Percentiles rank a stretch among this genome's conserved stretches.
phyloP scores from a whole-genome alignment of 371 early-diverging fungal genomes.

The Rhizopus sp. region DNA sequence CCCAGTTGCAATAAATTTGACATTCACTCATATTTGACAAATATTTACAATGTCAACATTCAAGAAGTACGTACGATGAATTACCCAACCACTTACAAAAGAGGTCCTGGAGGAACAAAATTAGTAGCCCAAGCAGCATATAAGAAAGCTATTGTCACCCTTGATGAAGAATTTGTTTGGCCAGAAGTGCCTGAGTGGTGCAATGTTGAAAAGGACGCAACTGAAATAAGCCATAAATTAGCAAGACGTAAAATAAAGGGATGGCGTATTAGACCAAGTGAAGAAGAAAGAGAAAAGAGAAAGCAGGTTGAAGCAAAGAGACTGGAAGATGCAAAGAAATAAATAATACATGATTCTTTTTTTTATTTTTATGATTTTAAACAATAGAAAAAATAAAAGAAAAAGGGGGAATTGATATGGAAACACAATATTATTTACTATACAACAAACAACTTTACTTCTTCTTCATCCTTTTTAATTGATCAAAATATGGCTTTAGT shows the following conservation, averaged over 20 bases:
- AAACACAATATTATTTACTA: constrained; percentile 2
- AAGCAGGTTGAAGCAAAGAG: constrained; percentile 27
- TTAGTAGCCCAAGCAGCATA: constrained; percentile 56
- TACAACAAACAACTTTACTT: no score
- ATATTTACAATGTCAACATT: constrained; percentile 84
- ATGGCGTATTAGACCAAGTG: constrained; percentile 67
- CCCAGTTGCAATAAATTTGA: constrained; percentile 94
- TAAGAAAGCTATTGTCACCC: constrained; percentile 94
- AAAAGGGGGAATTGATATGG: not conserved
- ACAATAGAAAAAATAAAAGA: not conserved
- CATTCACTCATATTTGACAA: constrained; percentile 83
- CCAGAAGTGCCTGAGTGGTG: constrained; percentile 69
- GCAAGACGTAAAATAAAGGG: constrained; percentile 71
- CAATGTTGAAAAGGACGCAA: constrained; percentile 41
- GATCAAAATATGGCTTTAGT: constrained; percentile 62
- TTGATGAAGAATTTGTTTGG: constrained; percentile 78
- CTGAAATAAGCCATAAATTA: constrained; percentile 57
- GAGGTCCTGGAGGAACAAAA: constrained; percentile 51
- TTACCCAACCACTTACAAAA: constrained; percentile 60
- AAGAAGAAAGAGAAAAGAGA: constrained; percentile 33
- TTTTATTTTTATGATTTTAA: constrained; percentile 10
- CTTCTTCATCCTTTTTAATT: not conserved
- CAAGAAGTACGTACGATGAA: constrained; percentile 92
- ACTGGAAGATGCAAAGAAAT: constrained; percentile 11
- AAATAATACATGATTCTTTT: not conserved